phyloP scores from a whole-genome alignment of 2,329 filamentous ascomycete genomes.

The Botrytis cinerea region DNA sequence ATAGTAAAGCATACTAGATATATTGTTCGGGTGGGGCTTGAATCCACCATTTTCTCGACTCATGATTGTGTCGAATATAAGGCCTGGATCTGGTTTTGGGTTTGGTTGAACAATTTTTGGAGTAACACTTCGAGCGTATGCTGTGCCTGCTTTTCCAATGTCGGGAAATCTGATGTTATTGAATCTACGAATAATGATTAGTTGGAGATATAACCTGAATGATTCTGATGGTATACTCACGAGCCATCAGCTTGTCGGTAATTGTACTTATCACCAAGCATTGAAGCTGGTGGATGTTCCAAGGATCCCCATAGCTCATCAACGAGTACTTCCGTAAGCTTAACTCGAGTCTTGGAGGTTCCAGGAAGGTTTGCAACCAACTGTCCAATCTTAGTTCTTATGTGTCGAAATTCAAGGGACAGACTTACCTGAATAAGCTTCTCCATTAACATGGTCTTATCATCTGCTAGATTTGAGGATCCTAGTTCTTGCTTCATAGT shows the following conservation, averaged over 20 bases:
- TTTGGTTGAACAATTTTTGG: slow-evolving; percentile 60
- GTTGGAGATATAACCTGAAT: not conserved
- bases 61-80: slow-evolving; percentile 61
- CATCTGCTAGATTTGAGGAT: slow-evolving; percentile 63
- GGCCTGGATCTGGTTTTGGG: slow-evolving; percentile 61
- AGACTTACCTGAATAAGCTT: slow-evolving; percentile 58
- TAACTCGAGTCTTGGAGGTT: slow-evolving; percentile 52
- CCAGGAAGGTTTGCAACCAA: slow-evolving; percentile 66
- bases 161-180: slow-evolving; percentile 62
- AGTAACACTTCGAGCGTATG: slow-evolving; percentile 65
- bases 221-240: slow-evolving; percentile 48
- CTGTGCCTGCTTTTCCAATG: slow-evolving; percentile 65
- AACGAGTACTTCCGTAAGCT: slow-evolving; percentile 68
- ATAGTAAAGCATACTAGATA: slow-evolving; percentile 52
- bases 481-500: slow-evolving; percentile 63
- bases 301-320: slow-evolving; percentile 69
- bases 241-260: slow-evolving; percentile 68
- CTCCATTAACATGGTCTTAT: slow-evolving; percentile 79
- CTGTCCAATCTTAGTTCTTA: slow-evolving; percentile 40
- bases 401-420: not conserved
- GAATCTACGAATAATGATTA: not conserved
- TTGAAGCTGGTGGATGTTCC: slow-evolving; percentile 69
- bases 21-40: slow-evolving; percentile 46
- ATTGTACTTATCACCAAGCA: slow-evolving; percentile 59
- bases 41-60: slow-evolving; percentile 39